Base-by-base conservation (phyloP, 2,329 filamentous ascomycete genomes). In the Fusarium buxicola region DNA sequence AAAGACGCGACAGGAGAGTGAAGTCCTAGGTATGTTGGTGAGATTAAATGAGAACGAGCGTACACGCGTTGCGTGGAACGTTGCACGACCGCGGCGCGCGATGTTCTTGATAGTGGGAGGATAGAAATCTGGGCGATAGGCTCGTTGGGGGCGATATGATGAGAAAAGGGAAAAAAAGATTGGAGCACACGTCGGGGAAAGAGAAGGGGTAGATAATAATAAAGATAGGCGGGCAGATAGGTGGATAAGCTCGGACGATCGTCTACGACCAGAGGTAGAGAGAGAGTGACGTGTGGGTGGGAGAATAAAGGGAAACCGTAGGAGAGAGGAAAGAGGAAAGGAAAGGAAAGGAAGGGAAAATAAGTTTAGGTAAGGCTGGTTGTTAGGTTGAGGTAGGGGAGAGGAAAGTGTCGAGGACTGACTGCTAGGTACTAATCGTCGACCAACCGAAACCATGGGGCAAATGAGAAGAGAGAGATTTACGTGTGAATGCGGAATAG, bases 401-500 rank as follows among this genome's bases (percentile, higher is more conserved):
- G 7, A 34, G 34, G 15, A 59, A 51, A 31, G 48, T 32, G 58
- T 55, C 58, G 38, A 18, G 8, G n/a, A 46, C 38, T 16, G 43
- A 39, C 34, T 57, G 45, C 51, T 45, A 62, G 57, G 49, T 60
- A 52, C 62, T 65, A 65, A 65, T 34, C 30, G 25, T 50, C 58
- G 46, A 41, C 62, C 61, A 65, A 63, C 62, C 62, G 47, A 65
- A 63, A 65, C 52, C 36, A 55, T 25, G 61, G 60, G 57, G 44
- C 62, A 52, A 48, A 65, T 58, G 28, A 65, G 49, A 65, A 47
- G 44, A 47, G 48, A 65, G 52, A 41, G 61, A 65, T 62, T 65
- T 50, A 44, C 53, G 52, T 59, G 55, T 52, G 41, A 56, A 63
- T 50, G 53, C 55, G 57, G 47, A 69, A 60, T 61, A 53, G 51